Percentiles rank a stretch among this genome's conserved stretches.
These are phyloP conservation scores for Pholiota microspora DNA, from an alignment of 768 basidiomycete genomes.

Conservation along the genomic window DNA sequence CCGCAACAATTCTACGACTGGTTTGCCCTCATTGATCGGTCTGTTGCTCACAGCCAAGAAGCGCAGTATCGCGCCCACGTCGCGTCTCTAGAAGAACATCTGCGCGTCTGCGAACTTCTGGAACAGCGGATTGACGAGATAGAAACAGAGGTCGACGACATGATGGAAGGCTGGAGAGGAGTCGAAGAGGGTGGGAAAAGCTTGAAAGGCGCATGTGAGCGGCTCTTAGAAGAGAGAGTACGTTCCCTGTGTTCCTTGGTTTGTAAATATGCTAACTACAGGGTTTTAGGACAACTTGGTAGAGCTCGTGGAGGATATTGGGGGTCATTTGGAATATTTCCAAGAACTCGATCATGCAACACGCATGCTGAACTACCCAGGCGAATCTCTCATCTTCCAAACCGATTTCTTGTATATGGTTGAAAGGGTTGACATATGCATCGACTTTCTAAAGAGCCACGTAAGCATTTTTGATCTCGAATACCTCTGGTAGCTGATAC, in stretches of 20 bases:
- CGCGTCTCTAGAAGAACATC: constrained; percentile 69
- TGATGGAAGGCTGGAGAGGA: constrained; percentile 81
- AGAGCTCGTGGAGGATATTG: constrained; percentile 81
- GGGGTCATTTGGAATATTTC: constrained; percentile 84
- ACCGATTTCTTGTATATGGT: constrained; percentile 96
- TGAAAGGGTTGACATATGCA: constrained; percentile 91
- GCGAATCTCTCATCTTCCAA: constrained; percentile 86
- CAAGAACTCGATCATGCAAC: constrained; percentile 92
- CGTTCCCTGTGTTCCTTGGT: constrained; percentile 23
- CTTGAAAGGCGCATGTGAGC: constrained; percentile 89
- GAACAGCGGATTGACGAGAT: constrained; percentile 72
- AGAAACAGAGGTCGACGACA: constrained; percentile 69
- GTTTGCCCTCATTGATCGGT: constrained; percentile 86
- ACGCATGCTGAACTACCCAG: constrained; percentile 91
- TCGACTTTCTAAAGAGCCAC: constrained; percentile 84
- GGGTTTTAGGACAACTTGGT: constrained; percentile 66
- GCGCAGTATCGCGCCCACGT: constrained; percentile 88
- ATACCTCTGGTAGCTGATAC: background rate
- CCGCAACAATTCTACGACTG: constrained; percentile 98
- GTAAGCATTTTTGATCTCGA: constrained; percentile 43
- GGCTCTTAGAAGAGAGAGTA: constrained; percentile 86
- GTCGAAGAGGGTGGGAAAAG: constrained; percentile 94
- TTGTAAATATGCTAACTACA: background rate
- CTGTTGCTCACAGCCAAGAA: constrained; percentile 92
- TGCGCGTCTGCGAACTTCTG: constrained; percentile 75